phyloP scores from a whole-genome alignment of 2,329 filamentous ascomycete genomes.

The Fusarium hainanense region DNA sequence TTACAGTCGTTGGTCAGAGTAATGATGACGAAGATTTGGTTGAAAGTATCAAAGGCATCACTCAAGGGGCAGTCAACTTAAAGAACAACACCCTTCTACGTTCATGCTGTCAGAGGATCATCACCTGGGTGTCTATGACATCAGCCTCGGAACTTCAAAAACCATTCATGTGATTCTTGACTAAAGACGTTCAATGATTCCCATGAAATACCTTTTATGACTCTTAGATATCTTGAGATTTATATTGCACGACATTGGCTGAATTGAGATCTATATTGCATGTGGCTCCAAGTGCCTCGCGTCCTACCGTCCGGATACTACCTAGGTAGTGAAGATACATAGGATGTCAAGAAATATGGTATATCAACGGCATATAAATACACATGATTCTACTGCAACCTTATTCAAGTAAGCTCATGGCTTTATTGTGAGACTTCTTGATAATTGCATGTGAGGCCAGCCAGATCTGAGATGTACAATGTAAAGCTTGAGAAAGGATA shows the following conservation, averaged over 20 bases:
- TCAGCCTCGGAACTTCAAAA: background rate
- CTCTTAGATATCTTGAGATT: background rate
- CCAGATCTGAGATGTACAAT: background rate
- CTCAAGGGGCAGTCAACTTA: background rate
- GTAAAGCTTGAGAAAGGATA: background rate
- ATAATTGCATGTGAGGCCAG: background rate
- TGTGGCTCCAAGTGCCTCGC: background rate
- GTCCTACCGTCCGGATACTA: no score
- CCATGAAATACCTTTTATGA: background rate
- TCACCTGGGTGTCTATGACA: conserved; percentile 16
- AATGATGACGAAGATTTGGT: no score
- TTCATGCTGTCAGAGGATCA: conserved; percentile 20
- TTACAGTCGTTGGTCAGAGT: background rate
- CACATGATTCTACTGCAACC: fast-evolving
- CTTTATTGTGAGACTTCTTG: background rate
- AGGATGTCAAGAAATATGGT: no score
- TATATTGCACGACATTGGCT: background rate
- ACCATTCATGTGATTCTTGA: background rate
- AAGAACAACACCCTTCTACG: no score
- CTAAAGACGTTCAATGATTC: background rate
- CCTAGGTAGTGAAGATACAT: no score
- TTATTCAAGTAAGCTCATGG: background rate
- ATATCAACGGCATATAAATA: background rate
- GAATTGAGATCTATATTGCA: background rate
- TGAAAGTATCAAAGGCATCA: background rate